Conservation (phyloP, 2,329 filamentous ascomycete species). For the Verticillium tricorpus region DNA sequence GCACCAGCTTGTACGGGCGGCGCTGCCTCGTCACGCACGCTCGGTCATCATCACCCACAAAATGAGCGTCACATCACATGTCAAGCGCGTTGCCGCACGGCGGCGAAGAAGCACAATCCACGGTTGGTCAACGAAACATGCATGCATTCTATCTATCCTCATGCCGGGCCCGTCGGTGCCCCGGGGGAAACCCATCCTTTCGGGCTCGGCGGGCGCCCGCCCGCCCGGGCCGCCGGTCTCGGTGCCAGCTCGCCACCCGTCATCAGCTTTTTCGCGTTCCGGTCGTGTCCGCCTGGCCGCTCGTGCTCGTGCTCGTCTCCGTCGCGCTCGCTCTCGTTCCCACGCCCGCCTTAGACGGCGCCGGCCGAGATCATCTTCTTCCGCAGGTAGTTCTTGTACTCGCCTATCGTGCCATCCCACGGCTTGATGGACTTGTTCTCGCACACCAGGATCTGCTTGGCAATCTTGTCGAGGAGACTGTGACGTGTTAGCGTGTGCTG, state of each 20-base stretch:
- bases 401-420: conserved; percentile 85
- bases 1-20: not conserved
- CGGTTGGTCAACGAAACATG: not conserved
- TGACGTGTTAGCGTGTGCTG: conserved; percentile 14
- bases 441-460: conserved; percentile 98
- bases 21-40: not conserved
- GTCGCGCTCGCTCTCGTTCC: conserved; percentile 15
- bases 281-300: not conserved
- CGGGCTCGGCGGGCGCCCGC: not conserved
- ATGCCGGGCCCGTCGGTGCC: not conserved
- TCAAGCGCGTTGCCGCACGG: too few relatives aligned
- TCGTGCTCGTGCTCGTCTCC: not conserved
- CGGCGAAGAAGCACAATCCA: not conserved
- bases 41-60: too few relatives aligned
- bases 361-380: conserved; percentile 96
- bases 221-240: not conserved
- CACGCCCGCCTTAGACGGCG: conserved; percentile 60
- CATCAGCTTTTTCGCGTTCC: not conserved
- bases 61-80: too few relatives aligned
- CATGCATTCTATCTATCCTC: conserved; percentile 4
- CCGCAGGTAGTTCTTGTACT: conserved; percentile 97
- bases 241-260: not conserved
- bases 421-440: conserved; percentile 91
- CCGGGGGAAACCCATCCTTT: not conserved
- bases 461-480: conserved; percentile 97